Evolutionary conservation across 441 rosid species (phyloP), one percentile per base, ranked within the genome.

Genomic region (Viola pubescens): DNA sequence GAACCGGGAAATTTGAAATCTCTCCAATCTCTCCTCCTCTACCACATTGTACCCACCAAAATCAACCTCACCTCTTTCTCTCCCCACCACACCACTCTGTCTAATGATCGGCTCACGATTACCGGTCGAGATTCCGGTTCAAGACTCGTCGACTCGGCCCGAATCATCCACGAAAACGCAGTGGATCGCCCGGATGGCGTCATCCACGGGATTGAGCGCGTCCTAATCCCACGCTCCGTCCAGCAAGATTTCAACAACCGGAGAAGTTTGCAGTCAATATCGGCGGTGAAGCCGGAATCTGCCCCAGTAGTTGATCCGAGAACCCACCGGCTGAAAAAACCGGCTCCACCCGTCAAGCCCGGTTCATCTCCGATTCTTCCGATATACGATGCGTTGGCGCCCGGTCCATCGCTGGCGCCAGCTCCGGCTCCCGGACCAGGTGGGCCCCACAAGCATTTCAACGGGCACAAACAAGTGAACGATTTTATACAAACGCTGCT

Each of bases 381-480:
- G 3, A 68, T 89, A 47, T 77, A 69, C 67, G 89, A 89, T 42
- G 97, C 97, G 9, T 63, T 89, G 85, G 86, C 97, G 4, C 92
- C 97, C 0, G 95, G 95, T 8, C 94, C 96, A 6, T 82, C 94
- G 0, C 79, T 86, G 0, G 89, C 97, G 40, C 97, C 97, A 5
- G 97, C 97, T 0, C 92, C 95, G 1, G 97, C 97, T 3, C 95
- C 97, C 0, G 95, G 95, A 0, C 97, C 97, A 0, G 97, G 97
- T 0, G 97, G 97, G 14, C 82, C 89, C 3, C 89, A 71, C 54
- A 83, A 75, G 56, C 90, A 87, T 63, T 90, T 90, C 61, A 77
- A 85, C 64, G 95, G 95, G 1, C 87, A 83, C 69, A 77, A 78
- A 9, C 94, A 90, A 71, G 94, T 87, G 19, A 90, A 80, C 61